Percentiles rank a stretch among this genome's conserved stretches.
Conservation (phyloP, 257 asterid genomes). For the Solanum habrochaites region DNA sequence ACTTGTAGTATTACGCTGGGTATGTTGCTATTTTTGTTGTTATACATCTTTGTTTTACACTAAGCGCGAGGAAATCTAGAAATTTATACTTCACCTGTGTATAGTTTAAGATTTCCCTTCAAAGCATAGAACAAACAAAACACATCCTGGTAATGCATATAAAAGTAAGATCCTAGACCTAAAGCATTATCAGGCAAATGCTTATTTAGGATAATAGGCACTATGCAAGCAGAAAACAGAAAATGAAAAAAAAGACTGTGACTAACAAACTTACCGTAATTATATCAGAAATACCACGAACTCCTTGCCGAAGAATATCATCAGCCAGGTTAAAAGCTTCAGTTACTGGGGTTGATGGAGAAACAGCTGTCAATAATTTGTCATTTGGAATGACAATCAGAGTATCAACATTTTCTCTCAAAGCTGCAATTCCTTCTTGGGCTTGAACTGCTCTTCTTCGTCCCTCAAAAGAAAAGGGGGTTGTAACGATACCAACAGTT, state of each 20-base stretch:
- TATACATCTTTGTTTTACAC: not conserved
- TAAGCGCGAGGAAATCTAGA: not conserved
- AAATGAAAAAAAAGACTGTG: not conserved
- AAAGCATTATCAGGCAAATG: not conserved
- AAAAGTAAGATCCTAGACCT: not conserved
- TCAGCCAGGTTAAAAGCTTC: conserved; percentile 97
- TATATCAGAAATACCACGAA: conserved; percentile 95
- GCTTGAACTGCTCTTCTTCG: conserved; percentile 93
- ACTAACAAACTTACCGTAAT: conserved; percentile 49
- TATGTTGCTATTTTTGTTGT: not conserved
- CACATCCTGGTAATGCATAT: not conserved
- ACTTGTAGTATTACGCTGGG: not conserved
- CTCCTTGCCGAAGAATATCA: conserved; percentile 95
- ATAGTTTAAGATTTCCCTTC: not conserved
- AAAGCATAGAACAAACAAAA: not conserved
- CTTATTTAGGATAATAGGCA: not conserved
- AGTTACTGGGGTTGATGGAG: conserved; percentile 92
- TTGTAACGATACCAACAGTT: conserved; percentile 91
- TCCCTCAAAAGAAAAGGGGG: conserved; percentile 96
- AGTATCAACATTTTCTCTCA: conserved; percentile 92
- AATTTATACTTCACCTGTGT: not conserved
- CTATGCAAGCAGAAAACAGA: not conserved
- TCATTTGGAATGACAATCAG: conserved; percentile 93
- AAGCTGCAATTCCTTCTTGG: conserved; percentile 93
- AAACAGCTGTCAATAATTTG: conserved; percentile 75